Percentiles rank a stretch among this genome's conserved stretches.
Conservation (phyloP, 768 basidiomycete genomes). For the Solioccasus polychromus region DNA sequence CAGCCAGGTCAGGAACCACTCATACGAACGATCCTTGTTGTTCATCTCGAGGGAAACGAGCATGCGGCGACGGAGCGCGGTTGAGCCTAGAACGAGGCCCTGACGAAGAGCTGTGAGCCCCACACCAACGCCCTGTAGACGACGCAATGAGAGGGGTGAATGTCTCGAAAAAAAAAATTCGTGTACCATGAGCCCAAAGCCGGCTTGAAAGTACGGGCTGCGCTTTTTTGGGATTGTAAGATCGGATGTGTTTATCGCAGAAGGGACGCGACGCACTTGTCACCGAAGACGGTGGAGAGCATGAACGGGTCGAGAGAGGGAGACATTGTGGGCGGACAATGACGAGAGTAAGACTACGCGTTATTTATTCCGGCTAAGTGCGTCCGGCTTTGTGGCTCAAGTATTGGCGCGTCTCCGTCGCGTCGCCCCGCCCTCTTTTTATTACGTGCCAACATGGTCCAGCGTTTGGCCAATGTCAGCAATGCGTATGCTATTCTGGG, state of each 20-base stretch:
- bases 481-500: conserved; percentile 47
- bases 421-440: conserved; percentile 11
- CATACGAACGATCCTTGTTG: conserved; percentile 91
- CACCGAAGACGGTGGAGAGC: conserved; percentile 43
- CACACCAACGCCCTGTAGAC: conserved; percentile 83
- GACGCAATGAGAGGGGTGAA: conserved; percentile 2
- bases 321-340: conserved; percentile 10
- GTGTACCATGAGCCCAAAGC: conserved; percentile 96
- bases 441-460: conserved; percentile 31
- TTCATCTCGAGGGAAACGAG: conserved; percentile 95
- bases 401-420: conserved; percentile 26
- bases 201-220: conserved; percentile 97
- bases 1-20: conserved; percentile 98
- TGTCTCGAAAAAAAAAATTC: no score
- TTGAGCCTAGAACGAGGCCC: conserved; percentile 63
- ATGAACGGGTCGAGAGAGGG: conserved; percentile 26
- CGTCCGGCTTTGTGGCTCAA: conserved; percentile 8
- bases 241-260: not conserved
- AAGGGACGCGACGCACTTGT: conserved; percentile 58
- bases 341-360: not conserved
- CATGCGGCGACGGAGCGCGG: conserved; percentile 80
- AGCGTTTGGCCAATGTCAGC: conserved; percentile 31
- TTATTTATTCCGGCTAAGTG: not conserved
- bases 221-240: conserved; percentile 36
- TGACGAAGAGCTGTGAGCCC: conserved; percentile 74